Percentiles rank a stretch among this genome's conserved stretches.
These are phyloP conservation scores for Penicillium silybi DNA, from an alignment of 495 filamentous ascomycete genomes.

Conservation along the genomic window DNA sequence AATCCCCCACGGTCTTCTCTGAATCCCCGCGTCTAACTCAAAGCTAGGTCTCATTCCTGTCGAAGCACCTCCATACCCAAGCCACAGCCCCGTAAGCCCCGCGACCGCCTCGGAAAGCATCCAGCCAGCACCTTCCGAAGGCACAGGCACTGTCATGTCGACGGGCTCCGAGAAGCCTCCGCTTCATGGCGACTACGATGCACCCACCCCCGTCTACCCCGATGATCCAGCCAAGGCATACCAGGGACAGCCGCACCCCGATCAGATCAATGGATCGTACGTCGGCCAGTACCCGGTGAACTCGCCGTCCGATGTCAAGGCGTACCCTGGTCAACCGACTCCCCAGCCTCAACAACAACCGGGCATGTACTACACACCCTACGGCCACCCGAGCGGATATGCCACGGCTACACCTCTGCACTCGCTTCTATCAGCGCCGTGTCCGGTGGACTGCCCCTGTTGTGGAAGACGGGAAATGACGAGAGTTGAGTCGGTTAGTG, in stretches of 20 bases:
- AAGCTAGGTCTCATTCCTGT: slow-evolving; percentile 8
- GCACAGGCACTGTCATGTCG: not conserved
- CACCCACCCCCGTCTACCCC: not conserved
- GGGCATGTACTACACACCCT: slow-evolving; percentile 15
- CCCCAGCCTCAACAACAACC: slow-evolving; percentile 8
- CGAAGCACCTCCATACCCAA: not conserved
- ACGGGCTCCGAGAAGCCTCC: slow-evolving; percentile 7
- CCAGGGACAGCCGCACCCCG: slow-evolving; percentile 3
- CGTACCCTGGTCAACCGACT: slow-evolving; percentile 17
- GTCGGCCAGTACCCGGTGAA: not conserved
- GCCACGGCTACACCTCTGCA: slow-evolving; percentile 26
- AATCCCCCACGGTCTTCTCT: not conserved
- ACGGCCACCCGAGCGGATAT: slow-evolving; percentile 27
- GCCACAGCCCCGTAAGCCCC: not conserved
- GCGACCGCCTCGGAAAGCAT: not conserved
- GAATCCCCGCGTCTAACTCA: not conserved
- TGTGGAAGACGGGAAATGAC: slow-evolving; percentile 49
- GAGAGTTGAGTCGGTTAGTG: slow-evolving; percentile 31
- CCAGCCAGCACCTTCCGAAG: not conserved
- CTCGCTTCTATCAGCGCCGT: slow-evolving; percentile 30
- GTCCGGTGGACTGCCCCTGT: slow-evolving; percentile 48
- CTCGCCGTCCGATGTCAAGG: slow-evolving; percentile 7
- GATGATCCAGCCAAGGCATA: not conserved
- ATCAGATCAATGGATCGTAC: not conserved
- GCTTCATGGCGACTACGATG: not conserved